phyloP scores from a whole-genome alignment of 495 filamentous ascomycete genomes.

The Extremus antarcticus region DNA sequence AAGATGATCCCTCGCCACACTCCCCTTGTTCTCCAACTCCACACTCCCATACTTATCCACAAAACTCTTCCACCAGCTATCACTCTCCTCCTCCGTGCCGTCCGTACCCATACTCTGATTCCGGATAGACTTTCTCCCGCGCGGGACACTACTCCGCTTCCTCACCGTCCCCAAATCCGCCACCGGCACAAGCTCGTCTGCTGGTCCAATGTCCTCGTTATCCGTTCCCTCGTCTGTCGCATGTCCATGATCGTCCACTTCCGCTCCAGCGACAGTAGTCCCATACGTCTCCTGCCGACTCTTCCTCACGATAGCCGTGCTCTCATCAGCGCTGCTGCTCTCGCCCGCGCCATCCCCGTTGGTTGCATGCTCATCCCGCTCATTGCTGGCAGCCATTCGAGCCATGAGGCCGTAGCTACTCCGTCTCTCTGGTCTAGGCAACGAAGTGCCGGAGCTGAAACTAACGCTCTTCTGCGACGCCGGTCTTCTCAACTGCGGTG shows the following conservation, averaged over 20 bases:
- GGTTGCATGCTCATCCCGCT: neutral
- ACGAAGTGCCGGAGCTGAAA: conserved; percentile 1
- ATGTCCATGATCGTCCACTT: neutral
- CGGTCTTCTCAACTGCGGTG: neutral
- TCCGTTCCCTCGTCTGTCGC: neutral
- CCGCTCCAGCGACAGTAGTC: conserved; percentile 7
- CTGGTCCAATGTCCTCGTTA: neutral
- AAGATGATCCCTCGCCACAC: conserved; percentile 87
- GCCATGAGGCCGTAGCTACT: conserved; percentile 3
- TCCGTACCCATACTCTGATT: too few species aligned
- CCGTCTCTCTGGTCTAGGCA: conserved; percentile 3
- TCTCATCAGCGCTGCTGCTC: conserved; percentile 23
- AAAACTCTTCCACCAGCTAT: conserved; percentile 39
- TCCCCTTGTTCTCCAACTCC: conserved; percentile 93
- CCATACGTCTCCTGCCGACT: conserved; percentile 5
- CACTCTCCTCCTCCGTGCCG: conserved; percentile 15
- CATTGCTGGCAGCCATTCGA: neutral
- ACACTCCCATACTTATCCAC: conserved; percentile 67
- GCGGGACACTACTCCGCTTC: neutral
- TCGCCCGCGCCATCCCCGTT: neutral
- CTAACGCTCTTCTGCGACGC: conserved; percentile 11
- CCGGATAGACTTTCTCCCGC: neutral
- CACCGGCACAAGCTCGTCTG: neutral
- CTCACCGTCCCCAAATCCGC: neutral
- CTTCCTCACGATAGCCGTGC: conserved; percentile 17